Evolutionary conservation across 2,329 filamentous ascomycete genomes (phyloP).

Genomic region (Stemphylium vesicarium): DNA sequence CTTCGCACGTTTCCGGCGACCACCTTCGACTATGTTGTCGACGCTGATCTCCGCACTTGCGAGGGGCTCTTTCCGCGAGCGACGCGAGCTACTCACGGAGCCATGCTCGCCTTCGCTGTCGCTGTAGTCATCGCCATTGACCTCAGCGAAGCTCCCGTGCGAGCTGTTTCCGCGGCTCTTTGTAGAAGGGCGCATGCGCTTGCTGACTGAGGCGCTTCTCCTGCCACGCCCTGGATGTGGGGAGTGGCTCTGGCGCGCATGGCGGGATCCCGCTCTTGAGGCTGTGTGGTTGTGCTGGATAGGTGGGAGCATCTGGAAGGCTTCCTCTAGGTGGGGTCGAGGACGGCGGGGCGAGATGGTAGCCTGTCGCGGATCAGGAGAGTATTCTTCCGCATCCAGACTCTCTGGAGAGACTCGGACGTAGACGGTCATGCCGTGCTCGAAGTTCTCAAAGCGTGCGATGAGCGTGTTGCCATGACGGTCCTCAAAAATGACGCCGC

Average conservation of each 20-base stretch:
- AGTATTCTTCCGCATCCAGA: constrained; percentile 55
- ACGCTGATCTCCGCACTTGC: constrained; percentile 97
- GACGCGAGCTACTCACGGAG: constrained; percentile 73
- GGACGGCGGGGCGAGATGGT: constrained; percentile 59
- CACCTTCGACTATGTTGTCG: constrained; percentile 97
- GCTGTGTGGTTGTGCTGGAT: constrained; percentile 67
- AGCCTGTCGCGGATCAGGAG: constrained; percentile 55
- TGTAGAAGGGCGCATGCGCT: constrained; percentile 67
- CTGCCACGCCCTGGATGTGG: constrained; percentile 71
- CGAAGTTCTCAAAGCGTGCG: constrained; percentile 94
- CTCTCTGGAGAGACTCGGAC: constrained; percentile 77
- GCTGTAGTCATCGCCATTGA: constrained; percentile 72
- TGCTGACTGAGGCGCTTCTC: constrained; percentile 80
- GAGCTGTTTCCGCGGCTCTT: constrained; percentile 71
- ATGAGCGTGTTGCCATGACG: constrained; percentile 88
- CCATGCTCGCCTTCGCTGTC: constrained; percentile 83
- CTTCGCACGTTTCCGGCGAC: constrained; percentile 91
- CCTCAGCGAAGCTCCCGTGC: constrained; percentile 66
- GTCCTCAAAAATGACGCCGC: constrained; percentile 95
- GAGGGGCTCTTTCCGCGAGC: constrained; percentile 80
- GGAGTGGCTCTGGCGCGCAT: constrained; percentile 77
- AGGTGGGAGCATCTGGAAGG: constrained; percentile 68
- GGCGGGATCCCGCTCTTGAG: constrained; percentile 72
- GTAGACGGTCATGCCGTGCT: constrained; percentile 89
- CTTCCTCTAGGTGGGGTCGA: constrained; percentile 66